Evolutionary conservation across 768 basidiomycete genomes (phyloP).

Genomic region (Postia placenta): DNA sequence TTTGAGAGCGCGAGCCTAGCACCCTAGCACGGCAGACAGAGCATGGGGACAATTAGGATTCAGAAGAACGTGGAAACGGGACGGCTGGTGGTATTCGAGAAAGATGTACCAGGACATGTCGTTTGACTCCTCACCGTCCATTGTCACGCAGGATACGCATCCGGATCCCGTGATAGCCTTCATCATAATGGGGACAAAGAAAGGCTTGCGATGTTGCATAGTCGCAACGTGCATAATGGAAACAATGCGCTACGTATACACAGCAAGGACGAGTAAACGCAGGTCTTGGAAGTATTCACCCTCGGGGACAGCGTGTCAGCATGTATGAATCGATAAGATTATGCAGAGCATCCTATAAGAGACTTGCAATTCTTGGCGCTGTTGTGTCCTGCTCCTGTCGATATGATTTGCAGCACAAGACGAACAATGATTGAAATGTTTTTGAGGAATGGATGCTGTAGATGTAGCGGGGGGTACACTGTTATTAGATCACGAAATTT

Average conservation of each 20-base stretch:
- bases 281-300: constrained; percentile 73
- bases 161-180: constrained; percentile 81
- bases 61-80: constrained; percentile 68
- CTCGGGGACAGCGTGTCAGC: constrained; percentile 20
- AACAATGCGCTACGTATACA: constrained; percentile 46
- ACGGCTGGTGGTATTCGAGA: no score
- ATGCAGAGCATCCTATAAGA: constrained; percentile 42
- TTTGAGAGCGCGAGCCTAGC: no score
- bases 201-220: neutral
- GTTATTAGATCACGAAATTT: no score
- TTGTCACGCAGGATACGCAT: constrained; percentile 71
- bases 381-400: constrained; percentile 49
- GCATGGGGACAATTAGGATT: no score
- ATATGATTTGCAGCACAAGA: constrained; percentile 71
- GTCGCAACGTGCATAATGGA: neutral
- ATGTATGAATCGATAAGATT: neutral
- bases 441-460: constrained; percentile 84
- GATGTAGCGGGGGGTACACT: no score
- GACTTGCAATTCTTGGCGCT: constrained; percentile 75
- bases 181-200: constrained; percentile 65
- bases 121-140: constrained; percentile 74
- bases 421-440: constrained; percentile 76
- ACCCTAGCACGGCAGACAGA: no score
- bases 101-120: constrained; percentile 58
- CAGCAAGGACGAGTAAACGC: constrained; percentile 67